Base-by-base conservation (phyloP, 345 rosid genomes). In the Geranium brycei region DNA sequence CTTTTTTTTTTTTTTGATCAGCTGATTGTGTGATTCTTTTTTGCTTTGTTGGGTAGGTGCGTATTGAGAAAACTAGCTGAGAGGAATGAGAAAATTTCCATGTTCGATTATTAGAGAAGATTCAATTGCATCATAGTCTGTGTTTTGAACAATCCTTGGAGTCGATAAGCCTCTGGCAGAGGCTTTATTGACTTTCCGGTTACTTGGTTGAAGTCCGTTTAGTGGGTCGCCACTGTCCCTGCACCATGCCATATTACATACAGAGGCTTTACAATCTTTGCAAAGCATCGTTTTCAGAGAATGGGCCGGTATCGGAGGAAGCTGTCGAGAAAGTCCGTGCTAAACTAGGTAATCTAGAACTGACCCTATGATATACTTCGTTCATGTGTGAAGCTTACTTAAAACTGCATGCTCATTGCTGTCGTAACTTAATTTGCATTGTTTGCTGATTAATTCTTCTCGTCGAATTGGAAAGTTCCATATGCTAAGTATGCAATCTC, bases 251-350 rank as follows among this genome's bases (percentile, higher is more conserved):
- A 57, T 87, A 79, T 68, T 84, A 74, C 72, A 81, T 84, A 69
- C 95, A 86, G 80, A 85, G 89, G 69, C 86, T 90, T 64, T 93
- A 79, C 75, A 81, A 82, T 65, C 72, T 86, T 71, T 90, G 97
- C 82, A 85, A 51, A 67, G 80, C 86, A 7, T 80, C 96, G 0
- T 86, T 86, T 80, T 79, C 95, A 1, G 73, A 87, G 2, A 71
- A 76, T 64, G 95, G 97, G 40, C 96, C 91, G 0, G 73, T 78
- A 17, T 77, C 96, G 1, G 87, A 93, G 5, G 97, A 93, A 75
- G 87, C 82, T 70, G 76, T 93, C 14, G 89, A 86, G 68, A 90
- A 64, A 63, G 87, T 82, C 62, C 88, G 84, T 35, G 67, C 75
- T 58, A 75, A 81, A 63, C 68, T 93, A 80, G 99, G 99, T 95